phyloP scores from a whole-genome alignment of 169 alveolate species.

The Cyclospora cayetanensis region DNA sequence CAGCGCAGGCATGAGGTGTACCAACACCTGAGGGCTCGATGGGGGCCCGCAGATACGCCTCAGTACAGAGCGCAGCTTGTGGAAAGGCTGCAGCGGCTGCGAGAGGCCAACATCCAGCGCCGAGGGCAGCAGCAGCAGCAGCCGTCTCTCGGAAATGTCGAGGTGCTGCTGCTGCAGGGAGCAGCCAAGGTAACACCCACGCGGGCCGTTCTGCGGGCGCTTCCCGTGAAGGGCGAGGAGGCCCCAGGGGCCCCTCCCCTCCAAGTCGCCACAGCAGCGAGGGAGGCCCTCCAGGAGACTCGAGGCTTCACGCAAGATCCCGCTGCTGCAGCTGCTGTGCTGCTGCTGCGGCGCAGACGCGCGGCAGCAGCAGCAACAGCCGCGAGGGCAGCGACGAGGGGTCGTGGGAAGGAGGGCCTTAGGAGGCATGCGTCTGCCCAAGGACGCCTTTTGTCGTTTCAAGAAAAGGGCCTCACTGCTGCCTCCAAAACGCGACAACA shows the following conservation, averaged over 20 bases:
- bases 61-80: not conserved
- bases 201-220: too few relatives aligned
- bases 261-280: not conserved
- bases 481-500: too few relatives aligned
- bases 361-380: not conserved
- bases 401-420: too few relatives aligned
- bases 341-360: not conserved
- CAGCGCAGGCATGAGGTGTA: not conserved
- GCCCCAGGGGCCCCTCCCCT: constrained; percentile 18
- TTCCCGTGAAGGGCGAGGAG: too few relatives aligned
- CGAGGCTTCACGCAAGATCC: not conserved
- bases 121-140: constrained; percentile 2
- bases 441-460: too few relatives aligned
- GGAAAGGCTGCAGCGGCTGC: constrained; percentile 2
- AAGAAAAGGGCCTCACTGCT: too few relatives aligned
- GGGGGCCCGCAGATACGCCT: not conserved
- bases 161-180: not conserved
- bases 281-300: not conserved
- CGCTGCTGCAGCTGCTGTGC: not conserved
- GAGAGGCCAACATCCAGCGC: not conserved
- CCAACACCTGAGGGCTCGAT: not conserved
- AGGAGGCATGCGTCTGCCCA: too few relatives aligned
- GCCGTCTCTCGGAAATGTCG: not conserved
- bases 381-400: not conserved
- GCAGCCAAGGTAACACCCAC: too few relatives aligned